A percentile compares a stretch with the other conserved stretches of the same genome.
Conservation (phyloP, 2,329 filamentous ascomycete genomes). For the Pseudogymnoascus destructans region DNA sequence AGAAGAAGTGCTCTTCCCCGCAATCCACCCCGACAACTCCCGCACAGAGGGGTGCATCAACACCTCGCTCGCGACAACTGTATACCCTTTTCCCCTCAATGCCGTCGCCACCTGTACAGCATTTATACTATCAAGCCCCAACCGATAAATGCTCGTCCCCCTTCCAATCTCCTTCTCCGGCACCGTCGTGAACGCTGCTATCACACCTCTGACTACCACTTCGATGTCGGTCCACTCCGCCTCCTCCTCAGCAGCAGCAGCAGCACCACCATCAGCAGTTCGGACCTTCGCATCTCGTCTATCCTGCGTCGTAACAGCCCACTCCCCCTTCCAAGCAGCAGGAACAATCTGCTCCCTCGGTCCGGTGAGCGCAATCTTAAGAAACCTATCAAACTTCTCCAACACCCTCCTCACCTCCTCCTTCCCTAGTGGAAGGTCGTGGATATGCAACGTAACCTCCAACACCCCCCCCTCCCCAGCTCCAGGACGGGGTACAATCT, state of each 20-base stretch:
- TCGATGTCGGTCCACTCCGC: constrained; percentile 24
- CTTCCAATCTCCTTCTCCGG: constrained; percentile 38
- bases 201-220: constrained; percentile 30
- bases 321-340: constrained; percentile 15
- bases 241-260: neutral
- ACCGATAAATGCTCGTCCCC: constrained; percentile 63
- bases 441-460: constrained; percentile 48
- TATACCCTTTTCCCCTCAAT: constrained; percentile 46
- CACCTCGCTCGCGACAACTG: constrained; percentile 57
- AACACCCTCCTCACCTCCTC: constrained; percentile 17
- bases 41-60: constrained; percentile 45
- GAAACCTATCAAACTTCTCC: constrained; percentile 17
- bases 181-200: constrained; percentile 42
- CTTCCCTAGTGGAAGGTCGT: constrained; percentile 30
- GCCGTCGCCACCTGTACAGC: constrained; percentile 62
- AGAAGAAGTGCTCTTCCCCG: neutral
- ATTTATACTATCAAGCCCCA: constrained; percentile 88
- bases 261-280: neutral
- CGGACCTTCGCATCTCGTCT: neutral
- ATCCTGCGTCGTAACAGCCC: constrained; percentile 12
- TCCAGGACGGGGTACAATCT: constrained; percentile 46
- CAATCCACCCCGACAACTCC: constrained; percentile 22
- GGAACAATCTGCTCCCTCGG: constrained; percentile 22
- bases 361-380: constrained; percentile 19
- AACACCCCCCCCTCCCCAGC: constrained; percentile 34